Conservation (phyloP, 768 basidiomycete genomes). For the Tricholoma bakamatsutake region DNA sequence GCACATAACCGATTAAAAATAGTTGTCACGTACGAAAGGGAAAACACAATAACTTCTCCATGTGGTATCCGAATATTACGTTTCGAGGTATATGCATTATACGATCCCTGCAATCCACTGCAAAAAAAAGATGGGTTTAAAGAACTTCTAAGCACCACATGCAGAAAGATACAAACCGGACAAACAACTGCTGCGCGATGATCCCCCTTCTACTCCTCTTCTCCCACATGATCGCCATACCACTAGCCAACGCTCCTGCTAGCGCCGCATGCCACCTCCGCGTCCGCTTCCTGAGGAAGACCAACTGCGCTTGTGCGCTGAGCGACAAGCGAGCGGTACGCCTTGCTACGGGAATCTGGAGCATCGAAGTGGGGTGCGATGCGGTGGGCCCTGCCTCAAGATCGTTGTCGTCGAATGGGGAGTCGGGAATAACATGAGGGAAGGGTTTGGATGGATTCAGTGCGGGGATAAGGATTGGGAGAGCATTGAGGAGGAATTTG, state of each 20-base stretch:
- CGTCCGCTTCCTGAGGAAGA: slow-evolving; percentile 61
- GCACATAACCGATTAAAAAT: not conserved
- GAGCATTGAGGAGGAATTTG: slow-evolving; percentile 70
- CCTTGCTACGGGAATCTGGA: slow-evolving; percentile 24
- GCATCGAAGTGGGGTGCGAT: slow-evolving; percentile 19
- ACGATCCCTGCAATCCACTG: slow-evolving; percentile 87
- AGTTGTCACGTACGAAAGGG: slow-evolving; percentile 47
- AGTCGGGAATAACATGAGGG: slow-evolving; percentile 20
- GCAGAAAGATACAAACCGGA: slow-evolving; percentile 50
- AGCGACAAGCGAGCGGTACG: slow-evolving; percentile 53
- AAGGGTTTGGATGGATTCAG: slow-evolving; percentile 26
- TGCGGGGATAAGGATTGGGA: slow-evolving; percentile 63
- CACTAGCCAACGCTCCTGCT: slow-evolving; percentile 74
- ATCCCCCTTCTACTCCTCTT: slow-evolving; percentile 54
- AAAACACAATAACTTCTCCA: slow-evolving; percentile 80
- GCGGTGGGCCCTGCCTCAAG: slow-evolving; percentile 16
- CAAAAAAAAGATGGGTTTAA: not conserved
- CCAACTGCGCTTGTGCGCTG: slow-evolving; percentile 56
- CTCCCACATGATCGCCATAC: slow-evolving; percentile 72
- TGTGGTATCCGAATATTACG: slow-evolving; percentile 69
- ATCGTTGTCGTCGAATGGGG: slow-evolving; percentile 12
- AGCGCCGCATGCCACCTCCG: slow-evolving; percentile 74
- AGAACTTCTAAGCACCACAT: not conserved
- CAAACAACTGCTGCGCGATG: slow-evolving; percentile 86
- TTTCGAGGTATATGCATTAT: slow-evolving; percentile 69